Evolutionary conservation across 2,329 filamentous ascomycete genomes (phyloP).

Genomic region (Cladosporium colombiae): DNA sequence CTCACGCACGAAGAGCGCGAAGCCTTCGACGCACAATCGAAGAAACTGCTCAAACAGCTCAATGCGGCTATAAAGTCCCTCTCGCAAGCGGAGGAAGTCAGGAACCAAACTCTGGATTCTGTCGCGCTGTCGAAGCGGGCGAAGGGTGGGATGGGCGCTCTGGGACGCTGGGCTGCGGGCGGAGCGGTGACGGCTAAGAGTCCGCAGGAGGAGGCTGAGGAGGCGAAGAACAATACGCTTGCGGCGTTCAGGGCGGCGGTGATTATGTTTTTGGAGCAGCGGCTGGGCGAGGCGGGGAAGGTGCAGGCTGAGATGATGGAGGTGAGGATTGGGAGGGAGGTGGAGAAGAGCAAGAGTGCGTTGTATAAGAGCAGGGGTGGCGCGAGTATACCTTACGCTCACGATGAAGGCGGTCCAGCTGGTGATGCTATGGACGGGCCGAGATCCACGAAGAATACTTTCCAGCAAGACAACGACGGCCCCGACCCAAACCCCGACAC

Average conservation of each 20-base stretch:
- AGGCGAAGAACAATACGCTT: constrained; percentile 67
- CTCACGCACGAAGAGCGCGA: constrained; percentile 82
- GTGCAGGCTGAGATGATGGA: constrained; percentile 93
- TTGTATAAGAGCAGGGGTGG: constrained; percentile 61
- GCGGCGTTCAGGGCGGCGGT: constrained; percentile 77
- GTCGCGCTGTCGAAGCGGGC: constrained; percentile 71
- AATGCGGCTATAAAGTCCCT: constrained; percentile 78
- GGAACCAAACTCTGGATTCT: constrained; percentile 71
- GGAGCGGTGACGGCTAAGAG: constrained; percentile 54
- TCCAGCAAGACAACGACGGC: background rate
- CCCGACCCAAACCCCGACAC: constrained; percentile 9
- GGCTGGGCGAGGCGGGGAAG: constrained; percentile 72
- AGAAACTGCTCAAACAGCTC: constrained; percentile 80
- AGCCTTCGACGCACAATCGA: constrained; percentile 83
- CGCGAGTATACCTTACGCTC: constrained; percentile 29
- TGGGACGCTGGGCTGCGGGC: constrained; percentile 68
- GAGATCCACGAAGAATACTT: background rate
- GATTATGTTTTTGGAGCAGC: constrained; percentile 75
- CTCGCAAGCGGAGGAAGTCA: constrained; percentile 77
- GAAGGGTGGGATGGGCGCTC: constrained; percentile 61
- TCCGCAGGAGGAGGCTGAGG: constrained; percentile 69
- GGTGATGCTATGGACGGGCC: too few relatives aligned
- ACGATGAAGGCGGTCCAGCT: constrained; percentile 20
- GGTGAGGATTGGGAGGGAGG: constrained; percentile 75
- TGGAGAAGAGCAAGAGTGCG: constrained; percentile 86